Percentiles rank a stretch among this genome's conserved stretches.
Evolutionary conservation across 1,284 basidiomycete genomes (phyloP).

Genomic region (Moniliophthora roreri): DNA sequence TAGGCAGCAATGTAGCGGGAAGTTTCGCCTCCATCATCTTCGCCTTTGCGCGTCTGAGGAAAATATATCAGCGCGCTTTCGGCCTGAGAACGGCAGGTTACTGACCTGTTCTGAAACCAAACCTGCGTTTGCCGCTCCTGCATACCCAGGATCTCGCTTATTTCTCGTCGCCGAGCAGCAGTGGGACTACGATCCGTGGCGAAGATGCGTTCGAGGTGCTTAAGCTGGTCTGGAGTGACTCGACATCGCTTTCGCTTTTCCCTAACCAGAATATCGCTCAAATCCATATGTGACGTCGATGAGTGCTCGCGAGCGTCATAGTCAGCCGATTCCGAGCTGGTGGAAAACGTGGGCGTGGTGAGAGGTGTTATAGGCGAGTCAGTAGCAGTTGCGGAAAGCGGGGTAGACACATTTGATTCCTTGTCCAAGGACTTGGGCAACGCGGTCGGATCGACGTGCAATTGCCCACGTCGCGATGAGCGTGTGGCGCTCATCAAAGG

Average conservation of each 20-base stretch:
- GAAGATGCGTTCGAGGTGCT: slow-evolving; percentile 71
- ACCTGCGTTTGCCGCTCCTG: slow-evolving; percentile 84
- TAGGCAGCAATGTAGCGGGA: slow-evolving; percentile 39
- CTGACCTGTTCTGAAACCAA: slow-evolving; percentile 84
- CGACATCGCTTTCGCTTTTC: slow-evolving; percentile 77
- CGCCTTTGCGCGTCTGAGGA: slow-evolving; percentile 71
- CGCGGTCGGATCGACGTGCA: slow-evolving; percentile 10
- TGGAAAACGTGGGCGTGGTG: slow-evolving; percentile 4
- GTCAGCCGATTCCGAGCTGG: slow-evolving; percentile 7
- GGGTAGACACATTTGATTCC: slow-evolving; percentile 2
- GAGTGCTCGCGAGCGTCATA: not conserved
- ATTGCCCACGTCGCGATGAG: slow-evolving; percentile 1
- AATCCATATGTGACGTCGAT: slow-evolving; percentile 20
- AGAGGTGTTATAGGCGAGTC: slow-evolving; percentile 10
- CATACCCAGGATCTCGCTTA: slow-evolving; percentile 76
- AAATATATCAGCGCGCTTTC: slow-evolving; percentile 5
- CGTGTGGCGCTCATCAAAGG: slow-evolving; percentile 9
- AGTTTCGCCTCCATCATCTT: slow-evolving; percentile 65
- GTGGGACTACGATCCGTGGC: slow-evolving; percentile 68
- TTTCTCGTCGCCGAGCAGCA: slow-evolving; percentile 66
- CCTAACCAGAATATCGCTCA: slow-evolving; percentile 24
- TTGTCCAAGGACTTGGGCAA: slow-evolving; percentile 1
- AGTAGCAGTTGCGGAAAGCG: slow-evolving; percentile 8
- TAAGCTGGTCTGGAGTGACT: slow-evolving; percentile 74
- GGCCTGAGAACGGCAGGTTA: slow-evolving; percentile 4